A percentile compares a stretch with the other conserved stretches of the same genome.
Conservation (phyloP, 83 land plant genomes). For the Diphasiastrum complanatum region DNA sequence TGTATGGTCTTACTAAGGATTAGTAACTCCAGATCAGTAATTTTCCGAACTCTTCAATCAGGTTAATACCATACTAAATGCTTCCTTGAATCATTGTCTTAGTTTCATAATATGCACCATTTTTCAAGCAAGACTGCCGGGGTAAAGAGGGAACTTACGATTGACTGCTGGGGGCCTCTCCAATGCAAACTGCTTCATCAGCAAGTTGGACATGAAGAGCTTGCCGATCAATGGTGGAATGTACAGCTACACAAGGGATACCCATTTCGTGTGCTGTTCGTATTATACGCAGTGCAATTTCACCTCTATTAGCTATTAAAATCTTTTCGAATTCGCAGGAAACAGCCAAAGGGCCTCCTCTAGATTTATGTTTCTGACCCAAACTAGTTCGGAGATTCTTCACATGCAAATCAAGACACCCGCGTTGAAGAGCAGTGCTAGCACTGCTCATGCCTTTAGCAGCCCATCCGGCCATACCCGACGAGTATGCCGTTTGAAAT, state of each 20-base stretch:
- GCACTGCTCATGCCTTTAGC: too few relatives aligned
- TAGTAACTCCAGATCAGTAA: too few relatives aligned
- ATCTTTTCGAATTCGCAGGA: constrained; percentile 63
- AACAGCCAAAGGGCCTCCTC: constrained; percentile 44
- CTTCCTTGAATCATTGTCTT: too few relatives aligned
- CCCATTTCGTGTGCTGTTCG: constrained; percentile 95
- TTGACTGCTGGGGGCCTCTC: constrained; percentile 87
- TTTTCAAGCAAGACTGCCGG: background rate
- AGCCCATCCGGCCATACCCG: too few relatives aligned
- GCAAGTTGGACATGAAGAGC: constrained; percentile 89
- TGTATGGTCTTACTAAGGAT: too few relatives aligned
- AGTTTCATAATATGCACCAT: too few relatives aligned
- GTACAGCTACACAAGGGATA: constrained; percentile 86
- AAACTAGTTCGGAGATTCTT: too few relatives aligned
- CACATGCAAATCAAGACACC: too few relatives aligned
- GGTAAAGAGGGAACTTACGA: constrained; percentile 48
- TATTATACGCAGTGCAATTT: constrained; percentile 88
- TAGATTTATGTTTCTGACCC: constrained; percentile 19
- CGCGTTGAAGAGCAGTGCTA: too few relatives aligned
- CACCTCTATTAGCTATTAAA: constrained; percentile 84
- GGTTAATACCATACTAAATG: too few relatives aligned
- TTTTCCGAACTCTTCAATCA: too few relatives aligned
- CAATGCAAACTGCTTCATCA: constrained; percentile 90
- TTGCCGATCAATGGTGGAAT: constrained; percentile 79
- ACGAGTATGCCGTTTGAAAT: too few relatives aligned